Conservation (phyloP, 148 eudicot species). For the Camellia granthamiana region DNA sequence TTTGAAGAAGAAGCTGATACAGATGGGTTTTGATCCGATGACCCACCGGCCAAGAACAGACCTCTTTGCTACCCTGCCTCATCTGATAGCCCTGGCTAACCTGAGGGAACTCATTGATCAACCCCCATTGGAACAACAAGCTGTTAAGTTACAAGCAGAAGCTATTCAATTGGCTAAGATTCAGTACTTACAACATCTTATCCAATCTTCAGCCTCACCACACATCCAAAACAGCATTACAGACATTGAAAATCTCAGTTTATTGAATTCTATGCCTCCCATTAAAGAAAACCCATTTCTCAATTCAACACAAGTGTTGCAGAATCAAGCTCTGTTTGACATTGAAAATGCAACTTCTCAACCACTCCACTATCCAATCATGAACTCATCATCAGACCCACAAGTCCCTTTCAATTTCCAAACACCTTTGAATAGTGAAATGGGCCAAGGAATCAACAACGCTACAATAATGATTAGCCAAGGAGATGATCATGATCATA, state of each 20-base stretch:
- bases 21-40: conserved; percentile 32
- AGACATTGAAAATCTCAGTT: neutral
- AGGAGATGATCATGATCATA: too few species aligned
- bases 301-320: neutral
- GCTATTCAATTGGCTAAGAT: conserved; percentile 6
- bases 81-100: conserved; percentile 29
- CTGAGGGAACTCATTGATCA: conserved; percentile 22
- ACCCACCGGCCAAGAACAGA: conserved; percentile 32
- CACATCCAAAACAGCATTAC: neutral
- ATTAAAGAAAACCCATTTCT: too few species aligned
- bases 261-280: neutral
- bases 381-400: too few species aligned
- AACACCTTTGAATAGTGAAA: too few species aligned
- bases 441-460: too few species aligned
- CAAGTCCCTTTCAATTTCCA: too few species aligned
- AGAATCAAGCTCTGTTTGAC: neutral
- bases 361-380: too few species aligned
- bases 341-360: too few species aligned
- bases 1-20: conserved; percentile 27
- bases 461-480: too few species aligned
- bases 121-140: neutral
- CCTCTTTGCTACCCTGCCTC: conserved; percentile 27
- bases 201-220: neutral
- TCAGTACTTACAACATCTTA: neutral
- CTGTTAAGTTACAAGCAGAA: neutral